phyloP scores from a whole-genome alignment of 441 rosid species.

The Populus hybrid region DNA sequence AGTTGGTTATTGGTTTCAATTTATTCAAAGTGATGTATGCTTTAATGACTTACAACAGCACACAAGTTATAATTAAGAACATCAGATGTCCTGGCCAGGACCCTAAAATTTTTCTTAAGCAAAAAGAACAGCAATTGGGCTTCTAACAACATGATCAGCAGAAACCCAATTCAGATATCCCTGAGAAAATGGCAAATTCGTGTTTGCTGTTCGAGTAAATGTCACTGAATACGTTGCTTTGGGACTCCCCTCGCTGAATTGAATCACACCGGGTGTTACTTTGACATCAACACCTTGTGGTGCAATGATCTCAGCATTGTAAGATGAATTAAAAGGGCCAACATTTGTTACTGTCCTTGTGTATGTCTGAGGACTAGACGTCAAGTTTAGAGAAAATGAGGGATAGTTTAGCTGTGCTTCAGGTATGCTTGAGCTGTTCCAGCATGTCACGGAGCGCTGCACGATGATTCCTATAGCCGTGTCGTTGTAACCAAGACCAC shows the following conservation, averaged over 20 bases:
- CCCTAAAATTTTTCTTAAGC: not conserved
- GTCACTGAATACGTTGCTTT: conserved; percentile 35
- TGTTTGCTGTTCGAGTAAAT: conserved; percentile 15
- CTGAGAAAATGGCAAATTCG: conserved; percentile 7
- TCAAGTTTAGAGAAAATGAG: conserved; percentile 38
- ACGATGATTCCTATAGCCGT: conserved; percentile 26
- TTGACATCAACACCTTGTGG: conserved; percentile 36
- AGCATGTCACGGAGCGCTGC: conserved; percentile 29
- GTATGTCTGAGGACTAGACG: conserved; percentile 35
- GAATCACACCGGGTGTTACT: conserved; percentile 29
- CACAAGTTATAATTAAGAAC: too few species aligned
- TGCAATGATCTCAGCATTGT: conserved; percentile 6
- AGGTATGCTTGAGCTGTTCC: conserved; percentile 27
- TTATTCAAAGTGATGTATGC: too few species aligned
- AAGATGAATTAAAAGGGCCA: conserved; percentile 29
- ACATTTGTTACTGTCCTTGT: conserved; percentile 52
- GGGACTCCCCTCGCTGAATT: conserved; percentile 32
- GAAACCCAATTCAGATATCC: conserved; percentile 37
- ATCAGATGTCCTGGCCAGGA: not conserved
- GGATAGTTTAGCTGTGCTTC: conserved; percentile 26
- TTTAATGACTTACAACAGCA: too few species aligned
- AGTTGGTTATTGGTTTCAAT: too few species aligned
- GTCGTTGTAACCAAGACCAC: conserved; percentile 45
- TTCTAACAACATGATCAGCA: conserved; percentile 22
- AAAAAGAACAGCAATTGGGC: conserved; percentile 32